Conservation (phyloP, 805 yeast species). For the Ogataea chonburiensis region DNA sequence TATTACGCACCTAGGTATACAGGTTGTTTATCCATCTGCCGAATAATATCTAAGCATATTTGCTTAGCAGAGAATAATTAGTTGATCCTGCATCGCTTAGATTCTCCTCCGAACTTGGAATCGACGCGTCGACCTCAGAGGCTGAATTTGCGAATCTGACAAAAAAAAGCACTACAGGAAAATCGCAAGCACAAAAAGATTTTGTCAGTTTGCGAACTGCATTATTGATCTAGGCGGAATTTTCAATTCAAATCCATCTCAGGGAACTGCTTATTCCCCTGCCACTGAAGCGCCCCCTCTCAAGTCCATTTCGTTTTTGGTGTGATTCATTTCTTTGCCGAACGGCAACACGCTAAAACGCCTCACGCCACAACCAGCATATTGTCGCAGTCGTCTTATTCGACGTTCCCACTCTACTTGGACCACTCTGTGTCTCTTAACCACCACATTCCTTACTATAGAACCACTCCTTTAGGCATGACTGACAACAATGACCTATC, state of each 20-base stretch:
- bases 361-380: slow-evolving; percentile 5
- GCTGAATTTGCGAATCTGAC: not conserved
- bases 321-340: not conserved
- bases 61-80: too few relatives aligned
- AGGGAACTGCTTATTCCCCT: too few relatives aligned
- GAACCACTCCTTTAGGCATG: slow-evolving; percentile 1
- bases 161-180: not conserved
- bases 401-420: slow-evolving; percentile 5
- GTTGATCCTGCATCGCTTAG: too few relatives aligned
- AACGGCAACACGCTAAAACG: not conserved
- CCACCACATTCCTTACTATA: slow-evolving; percentile 11
- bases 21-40: too few relatives aligned
- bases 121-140: slow-evolving; percentile 5
- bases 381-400: not conserved
- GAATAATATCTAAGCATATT: too few relatives aligned
- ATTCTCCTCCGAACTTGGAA: not conserved
- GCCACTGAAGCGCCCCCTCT: too few relatives aligned
- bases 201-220: not conserved
- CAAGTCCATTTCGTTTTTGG: not conserved
- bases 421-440: not conserved
- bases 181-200: slow-evolving; percentile 5
- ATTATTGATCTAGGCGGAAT: not conserved
- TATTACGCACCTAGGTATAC: too few relatives aligned
- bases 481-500: slow-evolving; percentile 16
- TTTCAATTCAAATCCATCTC: too few relatives aligned